Evolutionary conservation across 345 rosid genomes (phyloP).

Genomic region (Salix suchowensis): DNA sequence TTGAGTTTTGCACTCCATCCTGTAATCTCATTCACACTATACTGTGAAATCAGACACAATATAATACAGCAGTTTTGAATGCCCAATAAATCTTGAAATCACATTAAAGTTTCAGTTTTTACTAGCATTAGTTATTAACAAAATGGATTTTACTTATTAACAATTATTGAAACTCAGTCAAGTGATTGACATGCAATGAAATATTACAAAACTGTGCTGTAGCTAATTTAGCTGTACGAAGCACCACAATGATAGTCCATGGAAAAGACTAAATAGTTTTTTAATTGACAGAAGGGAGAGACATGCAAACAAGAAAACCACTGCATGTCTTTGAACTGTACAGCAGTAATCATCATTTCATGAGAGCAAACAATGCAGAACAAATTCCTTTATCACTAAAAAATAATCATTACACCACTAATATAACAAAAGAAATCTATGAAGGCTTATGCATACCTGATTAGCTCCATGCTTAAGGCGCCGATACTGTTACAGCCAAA

Average conservation of each 20-base stretch:
- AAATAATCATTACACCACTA: background rate
- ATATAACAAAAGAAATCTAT: background rate
- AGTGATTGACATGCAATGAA: background rate
- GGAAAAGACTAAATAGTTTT: background rate
- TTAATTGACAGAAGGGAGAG: background rate
- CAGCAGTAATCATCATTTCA: background rate
- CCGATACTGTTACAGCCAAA: conserved; percentile 69
- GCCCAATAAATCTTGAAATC: background rate
- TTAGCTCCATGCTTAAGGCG: conserved; percentile 96
- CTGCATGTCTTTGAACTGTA: background rate
- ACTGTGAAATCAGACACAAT: background rate
- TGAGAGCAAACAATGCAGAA: background rate
- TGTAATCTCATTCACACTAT: background rate
- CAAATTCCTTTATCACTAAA: background rate
- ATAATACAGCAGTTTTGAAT: background rate
- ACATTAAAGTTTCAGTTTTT: background rate
- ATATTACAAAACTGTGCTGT: background rate
- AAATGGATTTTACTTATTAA: background rate
- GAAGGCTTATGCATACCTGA: conserved; percentile 46
- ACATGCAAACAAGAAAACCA: background rate
- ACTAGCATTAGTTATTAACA: background rate
- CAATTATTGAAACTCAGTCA: background rate
- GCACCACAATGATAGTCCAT: background rate
- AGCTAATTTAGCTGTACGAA: background rate
- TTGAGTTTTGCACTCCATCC: background rate